Evolutionary conservation across 164 flowering plant species (phyloP).

Genomic region (Houttuynia cordata): DNA sequence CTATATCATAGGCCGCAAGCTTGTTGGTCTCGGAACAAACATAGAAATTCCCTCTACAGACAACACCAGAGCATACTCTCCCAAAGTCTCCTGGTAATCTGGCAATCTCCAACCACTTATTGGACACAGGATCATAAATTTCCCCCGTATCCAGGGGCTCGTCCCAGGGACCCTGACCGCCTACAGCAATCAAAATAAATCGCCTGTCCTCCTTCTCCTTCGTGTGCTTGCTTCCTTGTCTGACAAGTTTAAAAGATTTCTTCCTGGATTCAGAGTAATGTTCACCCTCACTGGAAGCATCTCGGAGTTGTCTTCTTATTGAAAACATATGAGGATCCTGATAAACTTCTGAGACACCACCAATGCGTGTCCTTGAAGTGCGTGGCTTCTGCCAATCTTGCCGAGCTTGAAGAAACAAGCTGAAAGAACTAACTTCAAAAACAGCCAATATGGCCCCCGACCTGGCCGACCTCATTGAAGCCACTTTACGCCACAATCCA

Average conservation of each 20-base stretch:
- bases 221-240: constrained; percentile 30
- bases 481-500: constrained; percentile 66
- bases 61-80: constrained; percentile 61
- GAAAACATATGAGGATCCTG: constrained; percentile 97
- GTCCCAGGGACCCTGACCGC: constrained; percentile 88
- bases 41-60: constrained; percentile 62
- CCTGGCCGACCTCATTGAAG: constrained; percentile 77
- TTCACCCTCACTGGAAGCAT: constrained; percentile 37
- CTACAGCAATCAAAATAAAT: constrained; percentile 71
- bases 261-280: constrained; percentile 17
- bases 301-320: constrained; percentile 51
- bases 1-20: constrained; percentile 75
- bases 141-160: constrained; percentile 86
- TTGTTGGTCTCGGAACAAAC: constrained; percentile 75
- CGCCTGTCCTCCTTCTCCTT: constrained; percentile 25
- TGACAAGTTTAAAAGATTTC: constrained; percentile 25
- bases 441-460: constrained; percentile 75
- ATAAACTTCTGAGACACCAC: constrained; percentile 79
- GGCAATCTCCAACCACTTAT: constrained; percentile 77
- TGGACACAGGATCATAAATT: constrained; percentile 66
- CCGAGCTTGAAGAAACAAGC: constrained; percentile 29
- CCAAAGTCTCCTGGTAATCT: constrained; percentile 76
- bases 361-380: constrained; percentile 41
- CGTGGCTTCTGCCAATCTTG: constrained; percentile 48
- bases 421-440: constrained; percentile 46